phyloP scores from a whole-genome alignment of 2,329 filamentous ascomycete species.

The Aspergillus sp. region DNA sequence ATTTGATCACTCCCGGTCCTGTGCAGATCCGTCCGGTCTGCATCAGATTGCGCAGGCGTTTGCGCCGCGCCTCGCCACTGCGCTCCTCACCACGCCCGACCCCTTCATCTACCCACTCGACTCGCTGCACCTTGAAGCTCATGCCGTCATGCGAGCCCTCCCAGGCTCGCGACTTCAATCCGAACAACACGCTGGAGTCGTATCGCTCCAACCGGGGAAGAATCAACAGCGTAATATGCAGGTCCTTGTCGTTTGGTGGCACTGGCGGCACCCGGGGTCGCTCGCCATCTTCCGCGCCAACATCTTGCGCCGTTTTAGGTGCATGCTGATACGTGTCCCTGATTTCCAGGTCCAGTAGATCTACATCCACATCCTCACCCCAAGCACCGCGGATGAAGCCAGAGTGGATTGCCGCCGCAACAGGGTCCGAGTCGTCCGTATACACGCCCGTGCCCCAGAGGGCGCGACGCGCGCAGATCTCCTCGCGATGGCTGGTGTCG shows the following conservation, averaged over 20 bases:
- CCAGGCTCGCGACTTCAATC: conserved; percentile 80
- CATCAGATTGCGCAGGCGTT: conserved; percentile 50
- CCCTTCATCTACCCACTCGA: conserved; percentile 83
- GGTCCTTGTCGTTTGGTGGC: conserved; percentile 68
- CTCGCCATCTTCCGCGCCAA: conserved; percentile 24
- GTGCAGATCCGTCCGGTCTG: conserved; percentile 46
- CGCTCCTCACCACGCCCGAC: conserved; percentile 49
- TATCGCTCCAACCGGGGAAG: conserved; percentile 79
- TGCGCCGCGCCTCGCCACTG: conserved; percentile 50
- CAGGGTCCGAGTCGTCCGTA: conserved; percentile 90
- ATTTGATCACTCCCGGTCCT: conserved; percentile 37
- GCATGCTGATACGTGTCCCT: conserved; percentile 50
- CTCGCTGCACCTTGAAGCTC: conserved; percentile 79
- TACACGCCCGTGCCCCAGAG: conserved; percentile 95
- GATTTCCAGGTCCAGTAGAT: conserved; percentile 62
- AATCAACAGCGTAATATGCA: conserved; percentile 84
- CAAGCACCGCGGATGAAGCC: conserved; percentile 92
- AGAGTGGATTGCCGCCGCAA: conserved; percentile 89
- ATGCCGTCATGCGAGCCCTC: conserved; percentile 78
- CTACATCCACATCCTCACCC: conserved; percentile 72
- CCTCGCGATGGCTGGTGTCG: conserved; percentile 68
- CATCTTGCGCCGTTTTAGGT: conserved; percentile 44
- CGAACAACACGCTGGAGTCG: conserved; percentile 71
- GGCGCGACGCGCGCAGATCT: conserved; percentile 77
- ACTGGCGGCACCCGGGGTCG: conserved; percentile 42